phyloP scores from a whole-genome alignment of 257 asterid genomes.

The Anisodus tanguticus region DNA sequence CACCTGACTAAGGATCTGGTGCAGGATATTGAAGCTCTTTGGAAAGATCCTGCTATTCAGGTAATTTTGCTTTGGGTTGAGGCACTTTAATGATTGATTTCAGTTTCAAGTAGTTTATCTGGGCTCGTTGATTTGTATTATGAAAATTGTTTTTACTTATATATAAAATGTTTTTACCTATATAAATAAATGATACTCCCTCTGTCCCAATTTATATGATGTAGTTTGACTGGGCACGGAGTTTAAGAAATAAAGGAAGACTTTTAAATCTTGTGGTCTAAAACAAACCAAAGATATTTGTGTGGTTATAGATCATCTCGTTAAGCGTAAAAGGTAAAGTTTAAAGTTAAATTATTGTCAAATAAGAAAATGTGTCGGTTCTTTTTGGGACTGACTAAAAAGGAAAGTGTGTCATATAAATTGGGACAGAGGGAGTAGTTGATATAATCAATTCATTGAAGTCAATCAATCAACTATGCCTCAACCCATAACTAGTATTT shows the following conservation, averaged over 20 bases:
- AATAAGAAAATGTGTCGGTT: no score
- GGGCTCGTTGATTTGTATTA: background rate
- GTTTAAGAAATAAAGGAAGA: no score
- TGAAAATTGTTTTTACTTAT: conserved; percentile 1
- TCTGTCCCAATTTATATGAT: no score
- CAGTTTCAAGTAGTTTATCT: background rate
- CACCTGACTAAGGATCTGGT: conserved; percentile 73
- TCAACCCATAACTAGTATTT: conserved; percentile 2
- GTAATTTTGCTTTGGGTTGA: conserved; percentile 42
- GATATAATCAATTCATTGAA: conserved; percentile 1
- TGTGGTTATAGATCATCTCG: no score
- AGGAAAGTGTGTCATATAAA: no score
- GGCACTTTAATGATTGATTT: conserved; percentile 13
- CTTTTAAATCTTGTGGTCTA: no score
- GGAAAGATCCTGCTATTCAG: conserved; percentile 95
- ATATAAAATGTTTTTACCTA: background rate
- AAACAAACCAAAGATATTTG: no score
- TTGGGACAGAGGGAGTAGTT: background rate
- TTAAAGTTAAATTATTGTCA: no score
- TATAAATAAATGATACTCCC: background rate
- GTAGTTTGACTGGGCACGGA: no score
- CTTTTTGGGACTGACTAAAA: no score
- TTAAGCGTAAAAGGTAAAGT: no score
- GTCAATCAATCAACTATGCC: conserved; percentile 2
- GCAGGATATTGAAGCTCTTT: conserved; percentile 71